Evolutionary conservation across 805 yeast genomes (phyloP).

Genomic region (Pichia gijzeniarum): DNA sequence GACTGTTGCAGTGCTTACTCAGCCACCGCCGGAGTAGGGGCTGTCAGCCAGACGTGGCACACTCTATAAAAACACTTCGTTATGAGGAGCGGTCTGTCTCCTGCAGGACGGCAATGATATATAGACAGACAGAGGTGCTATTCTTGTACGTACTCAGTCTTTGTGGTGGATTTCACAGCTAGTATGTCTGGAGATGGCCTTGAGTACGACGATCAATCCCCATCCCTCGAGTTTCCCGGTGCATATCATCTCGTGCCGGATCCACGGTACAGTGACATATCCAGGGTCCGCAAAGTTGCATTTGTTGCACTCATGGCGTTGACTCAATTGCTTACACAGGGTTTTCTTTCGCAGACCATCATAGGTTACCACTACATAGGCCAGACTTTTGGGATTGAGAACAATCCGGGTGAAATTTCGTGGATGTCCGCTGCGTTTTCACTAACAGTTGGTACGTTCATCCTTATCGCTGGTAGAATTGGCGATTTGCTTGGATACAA

Average conservation of each 20-base stretch:
- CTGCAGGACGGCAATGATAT: too few species aligned
- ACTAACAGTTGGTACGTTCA: slow-evolving; percentile 66
- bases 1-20: too few species aligned
- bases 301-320: slow-evolving; percentile 18
- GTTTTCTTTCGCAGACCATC: slow-evolving; percentile 29
- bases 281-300: slow-evolving; percentile 10
- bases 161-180: too few species aligned
- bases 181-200: too few species aligned
- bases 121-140: too few species aligned
- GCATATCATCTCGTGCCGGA: slow-evolving; percentile 5
- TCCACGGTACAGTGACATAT: slow-evolving; percentile 19
- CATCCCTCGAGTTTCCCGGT: too few species aligned
- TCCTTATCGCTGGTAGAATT: slow-evolving; percentile 57
- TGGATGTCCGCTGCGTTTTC: slow-evolving; percentile 75
- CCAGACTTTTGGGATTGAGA: slow-evolving; percentile 22
- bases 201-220: too few species aligned
- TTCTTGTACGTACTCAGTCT: too few species aligned
- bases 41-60: too few species aligned
- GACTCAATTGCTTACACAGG: slow-evolving; percentile 35
- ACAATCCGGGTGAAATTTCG: slow-evolving; percentile 32
- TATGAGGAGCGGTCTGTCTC: too few species aligned
- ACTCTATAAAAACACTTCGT: too few species aligned
- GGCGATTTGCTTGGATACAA: slow-evolving; percentile 71
- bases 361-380: slow-evolving; percentile 28
- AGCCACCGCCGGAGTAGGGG: too few species aligned